These are phyloP conservation scores for Mucor saturninus DNA, from an alignment of 371 early-diverging fungal genomes.

Conservation along the genomic window DNA sequence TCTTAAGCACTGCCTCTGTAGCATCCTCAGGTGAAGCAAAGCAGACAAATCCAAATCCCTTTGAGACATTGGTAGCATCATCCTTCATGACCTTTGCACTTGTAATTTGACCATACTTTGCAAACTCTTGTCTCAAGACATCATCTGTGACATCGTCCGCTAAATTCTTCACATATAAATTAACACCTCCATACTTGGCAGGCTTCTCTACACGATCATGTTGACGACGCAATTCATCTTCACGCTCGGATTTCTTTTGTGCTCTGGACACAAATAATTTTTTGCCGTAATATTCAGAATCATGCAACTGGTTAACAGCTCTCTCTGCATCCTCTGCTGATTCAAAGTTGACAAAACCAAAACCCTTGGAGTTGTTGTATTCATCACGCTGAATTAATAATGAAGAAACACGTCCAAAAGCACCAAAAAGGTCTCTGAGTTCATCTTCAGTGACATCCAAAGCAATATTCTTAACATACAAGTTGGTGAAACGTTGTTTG, in stretches of 20 bases:
- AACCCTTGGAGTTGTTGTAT: slow-evolving; percentile 85
- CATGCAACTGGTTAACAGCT: slow-evolving; percentile 94
- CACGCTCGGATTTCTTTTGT: slow-evolving; percentile 97
- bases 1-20: slow-evolving; percentile 82
- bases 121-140: slow-evolving; percentile 86
- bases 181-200: slow-evolving; percentile 94
- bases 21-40: slow-evolving; percentile 88
- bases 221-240: slow-evolving; percentile 91
- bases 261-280: slow-evolving; percentile 97
- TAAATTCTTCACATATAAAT: slow-evolving; percentile 97
- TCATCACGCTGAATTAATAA: slow-evolving; percentile 78
- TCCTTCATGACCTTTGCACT: slow-evolving; percentile 97
- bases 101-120: slow-evolving; percentile 91
- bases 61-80: slow-evolving; percentile 75
- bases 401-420: slow-evolving; percentile 89
- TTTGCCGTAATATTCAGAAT: slow-evolving; percentile 86
- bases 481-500: slow-evolving; percentile 88
- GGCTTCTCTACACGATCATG: slow-evolving; percentile 85
- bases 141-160: slow-evolving; percentile 94
- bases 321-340: slow-evolving; percentile 87
- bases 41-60: slow-evolving; percentile 92
- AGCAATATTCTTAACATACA: slow-evolving; percentile 98
- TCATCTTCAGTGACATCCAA: slow-evolving; percentile 84
- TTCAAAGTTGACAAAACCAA: slow-evolving; percentile 97
- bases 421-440: slow-evolving; percentile 79